Evolutionary conservation across 148 eudicot genomes (phyloP), one percentile per base, ranked within the genome.

Genomic region (Dysphania ambrosioides): DNA sequence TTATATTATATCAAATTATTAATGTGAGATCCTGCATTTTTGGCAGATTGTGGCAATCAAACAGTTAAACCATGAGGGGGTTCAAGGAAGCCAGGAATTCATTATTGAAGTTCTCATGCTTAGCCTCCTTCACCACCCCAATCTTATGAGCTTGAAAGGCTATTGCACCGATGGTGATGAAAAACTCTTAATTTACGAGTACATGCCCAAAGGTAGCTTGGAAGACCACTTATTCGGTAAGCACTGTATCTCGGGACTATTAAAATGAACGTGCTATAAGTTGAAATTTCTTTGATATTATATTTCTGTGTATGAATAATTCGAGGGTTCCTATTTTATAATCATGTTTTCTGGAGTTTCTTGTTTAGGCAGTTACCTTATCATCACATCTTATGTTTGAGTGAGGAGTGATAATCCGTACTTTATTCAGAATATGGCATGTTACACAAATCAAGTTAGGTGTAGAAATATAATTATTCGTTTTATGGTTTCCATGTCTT

Each of bases 151-250:
- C 79, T 72, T 85, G 26, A 82, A 79, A 76, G 87, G 87, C 18
- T 85, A 85, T 62, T 85, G 87, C 76, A 73, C 87, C 19, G 83
- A 82, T 67, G 87, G 87, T 18, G 83, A 82, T 61, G 87, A 85
- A 75, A 85, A 77, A 79, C 80, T 85, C 65, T 67, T 85, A 70
- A 83, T 85, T 59, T 85, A 85, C 59, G 83, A 85, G 76, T 85
- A 82, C 71, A 82, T 85, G 87, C 87, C 87, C 19, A 66, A 85
- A 77, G 83, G 87, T 65, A 82, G 87, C 79, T 75, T 85, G 83
- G 86, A 80, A 59, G 79, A 82, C 44, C 82, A 83, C 72, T 74
- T 85, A 51, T 82, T 85, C 59, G 88, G 88, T 85, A 83, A 72
- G 80, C 61, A n/a, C 21, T 77, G 44, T 74, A 40, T 59, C 32